A percentile compares a stretch with the other conserved stretches of the same genome.
phyloP scores from a whole-genome alignment of 2,329 filamentous ascomycete genomes.

The Dothideomycetes sp. region DNA sequence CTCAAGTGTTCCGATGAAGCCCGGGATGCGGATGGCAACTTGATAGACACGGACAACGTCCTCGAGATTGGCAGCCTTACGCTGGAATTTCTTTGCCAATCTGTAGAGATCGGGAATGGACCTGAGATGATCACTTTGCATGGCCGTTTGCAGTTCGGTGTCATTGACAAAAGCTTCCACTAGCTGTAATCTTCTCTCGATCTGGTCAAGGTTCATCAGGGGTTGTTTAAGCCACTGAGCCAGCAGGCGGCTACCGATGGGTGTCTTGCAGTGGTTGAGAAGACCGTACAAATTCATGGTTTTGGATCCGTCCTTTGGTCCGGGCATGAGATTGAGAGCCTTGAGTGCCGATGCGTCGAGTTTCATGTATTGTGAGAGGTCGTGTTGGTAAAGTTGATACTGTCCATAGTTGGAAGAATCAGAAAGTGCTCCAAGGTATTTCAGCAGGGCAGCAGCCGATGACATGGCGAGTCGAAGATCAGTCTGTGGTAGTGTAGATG shows the following conservation, averaged over 20 bases:
- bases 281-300: slow-evolving; percentile 94
- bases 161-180: slow-evolving; percentile 92
- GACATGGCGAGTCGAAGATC: slow-evolving; percentile 96
- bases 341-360: slow-evolving; percentile 89
- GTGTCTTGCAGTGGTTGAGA: slow-evolving; percentile 95
- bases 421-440: slow-evolving; percentile 82
- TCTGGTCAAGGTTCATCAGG: slow-evolving; percentile 81
- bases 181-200: slow-evolving; percentile 82
- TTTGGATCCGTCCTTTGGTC: slow-evolving; percentile 87
- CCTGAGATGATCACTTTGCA: slow-evolving; percentile 92
- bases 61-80: slow-evolving; percentile 81
- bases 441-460: slow-evolving; percentile 84
- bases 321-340: slow-evolving; percentile 94
- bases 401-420: slow-evolving; percentile 94
- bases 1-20: slow-evolving; percentile 80
- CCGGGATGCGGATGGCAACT: slow-evolving; percentile 82
- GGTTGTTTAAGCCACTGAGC: slow-evolving; percentile 98
- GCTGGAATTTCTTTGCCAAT: slow-evolving; percentile 88
- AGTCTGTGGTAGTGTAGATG: slow-evolving; percentile 72
- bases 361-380: slow-evolving; percentile 96
- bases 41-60: slow-evolving; percentile 95
- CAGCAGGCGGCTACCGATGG: slow-evolving; percentile 78
- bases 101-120: slow-evolving; percentile 92
- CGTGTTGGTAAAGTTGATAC: slow-evolving; percentile 94
- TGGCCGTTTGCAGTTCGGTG: slow-evolving; percentile 84